Evolutionary conservation across 1,139 yeast species (phyloP), one percentile per base, ranked within the genome.

Genomic region (Lodderomyces metapsilosis): DNA sequence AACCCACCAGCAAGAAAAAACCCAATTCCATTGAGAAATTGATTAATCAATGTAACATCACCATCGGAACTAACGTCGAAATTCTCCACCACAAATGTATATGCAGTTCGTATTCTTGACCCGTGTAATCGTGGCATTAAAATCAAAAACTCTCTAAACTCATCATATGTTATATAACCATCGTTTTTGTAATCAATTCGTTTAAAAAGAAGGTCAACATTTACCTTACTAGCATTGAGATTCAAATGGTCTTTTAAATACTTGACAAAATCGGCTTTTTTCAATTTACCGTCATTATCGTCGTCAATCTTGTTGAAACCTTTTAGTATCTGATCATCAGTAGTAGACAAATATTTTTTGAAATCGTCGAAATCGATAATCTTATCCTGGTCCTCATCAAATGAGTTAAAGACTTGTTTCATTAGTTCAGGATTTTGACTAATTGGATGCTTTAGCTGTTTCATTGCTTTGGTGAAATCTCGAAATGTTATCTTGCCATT

Each of bases 1-100:
- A 91, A 64, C 0, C 98, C 98, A 27, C 98, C 98, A 1, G 97
- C 96, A 27, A 89, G 63, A 56, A 92, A 92, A 58, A 81, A 92
- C 1, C 97, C 97, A 50, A 88, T 74, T 24, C 97, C 95, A 56
- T 84, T 82, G 36, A 88, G 67, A 41, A 87, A 77, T 49, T 88
- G 96, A 56, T 80, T 83, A 36, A 85, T 82, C 34, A 89, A 72
- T 0, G 95, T 83, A 44, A 89, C 89, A 64, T 91, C 98, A 57
- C 97, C 96, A 57, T 92, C 98, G 0, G 95, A 80, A 3, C 87
- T 80, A 36, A 89, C 65, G 56, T 88, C 96, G 42, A 78, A 59
- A 49, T 88, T 94, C 54, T 88, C 96, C 40, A 80, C 81, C 47
- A 91, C 82, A 59, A 83, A 87, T 39, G 80, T 75, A 59, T 82